These are phyloP conservation scores for Aphanoascus verrucosus DNA, from an alignment of 2,329 filamentous ascomycete species.

Conservation along the genomic window DNA sequence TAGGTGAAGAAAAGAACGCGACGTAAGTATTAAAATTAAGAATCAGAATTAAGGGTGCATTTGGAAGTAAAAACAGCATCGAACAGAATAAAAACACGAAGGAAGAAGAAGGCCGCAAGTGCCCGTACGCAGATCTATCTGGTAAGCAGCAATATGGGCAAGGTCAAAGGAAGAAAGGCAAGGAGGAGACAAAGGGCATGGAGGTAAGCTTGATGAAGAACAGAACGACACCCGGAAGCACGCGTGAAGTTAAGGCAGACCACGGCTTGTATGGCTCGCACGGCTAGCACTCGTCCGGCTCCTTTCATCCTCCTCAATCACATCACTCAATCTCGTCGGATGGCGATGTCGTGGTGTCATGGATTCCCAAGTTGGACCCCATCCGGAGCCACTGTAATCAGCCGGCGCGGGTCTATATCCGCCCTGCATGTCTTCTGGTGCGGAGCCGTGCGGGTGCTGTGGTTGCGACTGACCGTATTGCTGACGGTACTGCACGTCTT, in stretches of 20 bases:
- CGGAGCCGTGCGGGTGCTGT: conserved; percentile 32
- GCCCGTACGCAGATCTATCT: too few species aligned
- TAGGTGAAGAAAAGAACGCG: too few species aligned
- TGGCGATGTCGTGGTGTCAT: conserved; percentile 67
- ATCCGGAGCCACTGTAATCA: conserved; percentile 59
- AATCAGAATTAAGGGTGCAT: too few species aligned
- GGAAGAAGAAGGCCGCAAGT: too few species aligned
- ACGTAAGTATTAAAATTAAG: too few species aligned
- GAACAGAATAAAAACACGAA: too few species aligned
- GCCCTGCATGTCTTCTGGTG: conserved; percentile 22
- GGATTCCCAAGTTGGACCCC: conserved; percentile 65
- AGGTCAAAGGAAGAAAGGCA: too few species aligned
- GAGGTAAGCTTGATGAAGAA: too few species aligned
- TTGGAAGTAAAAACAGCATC: too few species aligned
- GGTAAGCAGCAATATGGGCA: too few species aligned
- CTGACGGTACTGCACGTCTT: conserved; percentile 37
- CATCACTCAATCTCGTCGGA: conserved; percentile 78
- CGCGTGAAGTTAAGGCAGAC: conserved; percentile 21
- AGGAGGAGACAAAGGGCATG: too few species aligned
- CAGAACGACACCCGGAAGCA: too few species aligned
- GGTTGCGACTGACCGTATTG: conserved; percentile 39
- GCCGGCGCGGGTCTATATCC: conserved; percentile 28
- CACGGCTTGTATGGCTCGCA: conserved; percentile 48
- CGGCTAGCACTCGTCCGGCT: conserved; percentile 58
- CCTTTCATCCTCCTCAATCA: conserved; percentile 73